Evolutionary conservation across 345 rosid species (phyloP), one percentile per base, ranked within the genome.

Genomic region (Aquilaria yunnanensis): DNA sequence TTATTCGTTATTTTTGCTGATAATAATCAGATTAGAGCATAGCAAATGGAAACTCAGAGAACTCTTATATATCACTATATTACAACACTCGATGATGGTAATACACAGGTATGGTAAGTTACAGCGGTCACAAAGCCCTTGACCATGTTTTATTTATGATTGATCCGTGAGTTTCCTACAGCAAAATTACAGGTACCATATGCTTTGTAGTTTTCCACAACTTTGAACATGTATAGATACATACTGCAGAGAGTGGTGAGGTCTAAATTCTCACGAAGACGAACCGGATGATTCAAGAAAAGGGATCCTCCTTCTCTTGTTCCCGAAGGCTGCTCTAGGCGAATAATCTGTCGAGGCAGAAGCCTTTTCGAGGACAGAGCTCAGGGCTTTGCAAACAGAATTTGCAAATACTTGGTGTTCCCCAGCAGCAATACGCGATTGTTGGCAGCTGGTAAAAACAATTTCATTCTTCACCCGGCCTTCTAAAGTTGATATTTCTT

Each of bases 401-500:
- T 61, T 37, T 10, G 70, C 70, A 53, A 52, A 12, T 41, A 41
- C 34, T 16, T 51, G 45, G 34, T 67, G 68, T 50, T 78, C 64
- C 4, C 64, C 37, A 43, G 64, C 46, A 32, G 64, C 68, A 29
- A 9, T 32, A 13, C 49, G 10, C 41, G 62, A 47, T 53, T 64
- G 70, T 33, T 62, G 64, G 72, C 69, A 45, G 62, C 72, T 59
- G 12, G 76, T 73, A 34, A 85, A 68, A 48, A 81, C 54, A 51
- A 87, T 74, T 37, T 68, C 79, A 23, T 63, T 69, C 78, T 69
- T 87, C 78, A 83, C 23, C 67, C 90, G 72, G 37, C 67, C 72
- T 52, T 72, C 81, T 54, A 87, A 57, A 13, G 82, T 87, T 14
- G 88, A 84, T 60, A 85, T 73, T 67, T 87, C 87, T 0, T 74